A percentile compares a stretch with the other conserved stretches of the same genome.
phyloP scores from a whole-genome alignment of 331 rosid genomes.

The Rhamnella rubrinervis region DNA sequence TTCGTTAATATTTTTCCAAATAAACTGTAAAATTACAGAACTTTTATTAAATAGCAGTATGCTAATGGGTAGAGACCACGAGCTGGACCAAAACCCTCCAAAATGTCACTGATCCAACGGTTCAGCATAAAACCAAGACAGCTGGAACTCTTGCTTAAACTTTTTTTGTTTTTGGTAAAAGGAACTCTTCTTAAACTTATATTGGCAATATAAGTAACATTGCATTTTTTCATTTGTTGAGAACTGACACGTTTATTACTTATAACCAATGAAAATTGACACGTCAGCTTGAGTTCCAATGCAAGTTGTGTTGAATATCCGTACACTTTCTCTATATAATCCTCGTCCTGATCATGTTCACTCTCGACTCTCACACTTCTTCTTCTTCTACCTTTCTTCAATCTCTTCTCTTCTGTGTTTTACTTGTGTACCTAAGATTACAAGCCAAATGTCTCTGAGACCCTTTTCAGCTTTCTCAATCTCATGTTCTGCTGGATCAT shows the following conservation, averaged over 20 bases:
- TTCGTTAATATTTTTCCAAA: no score
- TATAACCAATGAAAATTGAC: no score
- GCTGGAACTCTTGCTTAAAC: constrained; percentile 4
- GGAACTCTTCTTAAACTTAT: neutral
- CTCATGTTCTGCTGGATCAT: neutral
- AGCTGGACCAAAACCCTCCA: constrained; percentile 30
- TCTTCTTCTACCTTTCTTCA: neutral
- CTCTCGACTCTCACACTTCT: neutral
- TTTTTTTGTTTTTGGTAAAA: no score
- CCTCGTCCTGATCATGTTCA: neutral
- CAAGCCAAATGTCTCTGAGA: constrained; percentile 36
- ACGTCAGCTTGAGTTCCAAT: no score
- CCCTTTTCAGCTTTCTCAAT: constrained; percentile 28
- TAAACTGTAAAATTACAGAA: no score
- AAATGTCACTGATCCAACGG: constrained; percentile 32
- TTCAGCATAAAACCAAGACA: neutral
- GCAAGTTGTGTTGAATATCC: no score
- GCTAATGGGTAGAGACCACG: constrained; percentile 40
- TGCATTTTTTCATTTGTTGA: no score
- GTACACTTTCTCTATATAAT: constrained; percentile 3
- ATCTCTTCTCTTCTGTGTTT: neutral
- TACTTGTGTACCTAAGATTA: neutral
- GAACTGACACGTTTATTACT: no score
- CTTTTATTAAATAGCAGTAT: no score
- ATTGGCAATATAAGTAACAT: no score